Evolutionary conservation across 2,329 filamentous ascomycete species (phyloP).

Genomic region (Aplosporella prunicola): DNA sequence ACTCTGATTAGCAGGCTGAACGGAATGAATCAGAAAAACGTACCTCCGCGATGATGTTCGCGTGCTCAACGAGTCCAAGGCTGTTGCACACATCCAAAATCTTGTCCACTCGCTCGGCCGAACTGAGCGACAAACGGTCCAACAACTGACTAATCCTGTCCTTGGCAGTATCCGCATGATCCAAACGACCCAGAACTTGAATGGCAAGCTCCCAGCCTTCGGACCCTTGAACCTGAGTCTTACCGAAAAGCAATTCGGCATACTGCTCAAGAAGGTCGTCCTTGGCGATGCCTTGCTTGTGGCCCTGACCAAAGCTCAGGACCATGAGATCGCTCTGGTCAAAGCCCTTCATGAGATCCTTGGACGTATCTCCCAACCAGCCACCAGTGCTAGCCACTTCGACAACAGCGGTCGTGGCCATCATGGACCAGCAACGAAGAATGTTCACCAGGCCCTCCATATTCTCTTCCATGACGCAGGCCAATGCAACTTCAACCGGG

Average conservation of each 20-base stretch:
- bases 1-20: constrained; percentile 1
- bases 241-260: constrained; percentile 51
- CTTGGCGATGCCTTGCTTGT: constrained; percentile 54
- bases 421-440: constrained; percentile 69
- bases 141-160: constrained; percentile 67
- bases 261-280: constrained; percentile 73
- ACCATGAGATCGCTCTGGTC: constrained; percentile 81
- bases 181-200: constrained; percentile 70
- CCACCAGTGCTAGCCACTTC: constrained; percentile 76
- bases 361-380: constrained; percentile 56
- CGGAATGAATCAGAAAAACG: constrained; percentile 21
- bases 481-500: constrained; percentile 69
- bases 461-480: constrained; percentile 74
- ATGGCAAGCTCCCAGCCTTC: constrained; percentile 72
- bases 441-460: constrained; percentile 66
- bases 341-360: constrained; percentile 53
- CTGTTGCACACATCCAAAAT: constrained; percentile 69
- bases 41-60: constrained; percentile 75
- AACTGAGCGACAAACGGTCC: constrained; percentile 61
- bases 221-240: constrained; percentile 21
- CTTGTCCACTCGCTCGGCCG: constrained; percentile 65
- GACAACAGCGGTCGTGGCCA: constrained; percentile 65
- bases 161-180: constrained; percentile 61
- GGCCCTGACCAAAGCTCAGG: constrained; percentile 57
- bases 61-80: constrained; percentile 68